A percentile compares a stretch with the other conserved stretches of the same genome.
phyloP scores from a whole-genome alignment of 768 basidiomycete genomes.

The Rhodotorula graminis region DNA sequence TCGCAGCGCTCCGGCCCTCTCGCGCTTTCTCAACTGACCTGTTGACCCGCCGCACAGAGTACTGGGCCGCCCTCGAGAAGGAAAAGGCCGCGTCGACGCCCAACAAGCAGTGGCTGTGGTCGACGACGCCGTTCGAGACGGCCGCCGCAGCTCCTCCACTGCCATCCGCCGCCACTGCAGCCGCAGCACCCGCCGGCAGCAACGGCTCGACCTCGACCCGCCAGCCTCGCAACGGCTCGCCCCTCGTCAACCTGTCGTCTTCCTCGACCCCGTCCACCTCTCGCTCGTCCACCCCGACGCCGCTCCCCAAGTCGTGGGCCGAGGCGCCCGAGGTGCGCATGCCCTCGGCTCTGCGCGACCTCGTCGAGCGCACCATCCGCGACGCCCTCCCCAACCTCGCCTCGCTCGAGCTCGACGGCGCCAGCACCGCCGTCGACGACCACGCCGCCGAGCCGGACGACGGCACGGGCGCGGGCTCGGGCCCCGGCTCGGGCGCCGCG shows the following conservation, averaged over 20 bases:
- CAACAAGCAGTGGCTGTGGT: conserved; percentile 40
- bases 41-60: conserved; percentile 1
- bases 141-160: conserved; percentile 35
- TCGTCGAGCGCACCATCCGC: conserved; percentile 75
- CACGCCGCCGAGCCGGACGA: conserved; percentile 5
- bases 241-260: background rate
- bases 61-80: conserved; percentile 35
- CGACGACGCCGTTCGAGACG: conserved; percentile 34
- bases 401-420: background rate
- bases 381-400: conserved; percentile 52
- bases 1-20: no score
- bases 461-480: background rate
- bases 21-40: background rate
- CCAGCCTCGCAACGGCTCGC: background rate
- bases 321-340: conserved; percentile 69
- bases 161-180: background rate
- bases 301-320: conserved; percentile 43
- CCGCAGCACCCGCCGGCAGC: background rate
- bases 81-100: conserved; percentile 33
- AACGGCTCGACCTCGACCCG: background rate
- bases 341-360: conserved; percentile 66
- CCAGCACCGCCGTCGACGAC: background rate
- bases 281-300: background rate
- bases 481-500: background rate
- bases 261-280: background rate